Evolutionary conservation across 23 red algal genomes (phyloP), one percentile per base, ranked within the genome.

Genomic region (Gracilaria domingensis): DNA sequence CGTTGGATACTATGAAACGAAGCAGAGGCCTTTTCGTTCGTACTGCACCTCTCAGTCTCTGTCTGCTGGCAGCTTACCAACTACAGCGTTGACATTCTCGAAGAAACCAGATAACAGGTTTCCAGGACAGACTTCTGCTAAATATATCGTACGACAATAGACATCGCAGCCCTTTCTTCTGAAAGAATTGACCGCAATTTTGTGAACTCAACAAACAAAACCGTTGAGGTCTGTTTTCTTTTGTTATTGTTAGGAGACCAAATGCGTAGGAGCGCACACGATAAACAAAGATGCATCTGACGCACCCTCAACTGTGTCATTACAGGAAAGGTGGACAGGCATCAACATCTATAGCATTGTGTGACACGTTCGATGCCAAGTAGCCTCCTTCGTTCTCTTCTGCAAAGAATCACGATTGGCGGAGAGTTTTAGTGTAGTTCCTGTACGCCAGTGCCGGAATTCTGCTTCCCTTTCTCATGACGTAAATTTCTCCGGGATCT

Each of bases 1-100:
- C 21, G 28, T n/a, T 24, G 54, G 58, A 35, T 50, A 40, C 20
- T 51, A 48, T 9, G 60, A 85, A 60, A 85, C 54, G 81, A 85
- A 54, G 81, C 54, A 61, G 20, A 69, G 59, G 71, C 60, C 51
- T 32, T 39, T 51, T 11, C 40, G 62, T 47, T 16, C 51, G 4
- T 47, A 66, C 24, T 30, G 21, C 18, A 30, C 38, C 24, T 60
- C 59, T 49, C 57, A 51, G 49, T 50, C 42, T 85, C 35, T 65
- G 17, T 85, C 59, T 13, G 42, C 20, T 30, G 37, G 60, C 50
- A 29, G 33, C 20, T 38, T 48, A 37, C 42, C 47, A 61, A 38
- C 36, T 37, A 8, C 64, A 20, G 64, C 64, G 64, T 32, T 69
- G 18, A 18, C 64, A 0, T 37, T 69, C 32, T 17, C 30, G 16